Evolutionary conservation across 164 flowering plant genomes (phyloP), one percentile per base, ranked within the genome.

Genomic region (Annona squamosa): DNA sequence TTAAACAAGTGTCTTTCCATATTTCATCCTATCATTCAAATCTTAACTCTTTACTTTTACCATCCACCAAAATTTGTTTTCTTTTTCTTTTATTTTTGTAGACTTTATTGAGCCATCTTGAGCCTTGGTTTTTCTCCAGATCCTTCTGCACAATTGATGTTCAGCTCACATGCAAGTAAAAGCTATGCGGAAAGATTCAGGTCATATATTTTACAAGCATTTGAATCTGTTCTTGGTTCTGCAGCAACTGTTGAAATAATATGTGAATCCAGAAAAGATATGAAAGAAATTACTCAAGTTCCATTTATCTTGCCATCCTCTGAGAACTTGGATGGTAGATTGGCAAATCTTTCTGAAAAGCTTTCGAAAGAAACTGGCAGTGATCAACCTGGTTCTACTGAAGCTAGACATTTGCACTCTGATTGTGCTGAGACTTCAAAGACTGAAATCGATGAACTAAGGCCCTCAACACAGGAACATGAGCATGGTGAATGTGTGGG

Each of bases 371-470:
- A 77, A 43, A 80, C 76, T 71, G 75, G 68, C 65, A 46, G 45
- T 56, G 78, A 74, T 69, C 82, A 79, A 45, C 69, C 16, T 74
- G 78, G 76, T 69, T 68, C 76, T 65, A 70, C 78, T 59, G 79
- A 81, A 68, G 74, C 67, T 43, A 77, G 79, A 63, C 48, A 69
- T 12, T 65, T 78, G 57, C 77, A 68, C 3, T 66, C 76, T 59
- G 81, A 77, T 46, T 61, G 80, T 57, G 68, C 46, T 72, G 84
- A 79, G 56, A 80, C 19, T 13, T 80, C 82, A 44, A 79, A 79
- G 62, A 82, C 83, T 79, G 99, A 93, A 82, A 93, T 93, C 78
- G 93, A 87, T 74, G 97, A 96, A 87, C 26, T 87, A 70, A 84
- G 72, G 71, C 80, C 82, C 63, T 78, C 90, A 73, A 84, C 89